phyloP scores from a whole-genome alignment of 1,284 basidiomycete genomes.

The Puccinia hordei region DNA sequence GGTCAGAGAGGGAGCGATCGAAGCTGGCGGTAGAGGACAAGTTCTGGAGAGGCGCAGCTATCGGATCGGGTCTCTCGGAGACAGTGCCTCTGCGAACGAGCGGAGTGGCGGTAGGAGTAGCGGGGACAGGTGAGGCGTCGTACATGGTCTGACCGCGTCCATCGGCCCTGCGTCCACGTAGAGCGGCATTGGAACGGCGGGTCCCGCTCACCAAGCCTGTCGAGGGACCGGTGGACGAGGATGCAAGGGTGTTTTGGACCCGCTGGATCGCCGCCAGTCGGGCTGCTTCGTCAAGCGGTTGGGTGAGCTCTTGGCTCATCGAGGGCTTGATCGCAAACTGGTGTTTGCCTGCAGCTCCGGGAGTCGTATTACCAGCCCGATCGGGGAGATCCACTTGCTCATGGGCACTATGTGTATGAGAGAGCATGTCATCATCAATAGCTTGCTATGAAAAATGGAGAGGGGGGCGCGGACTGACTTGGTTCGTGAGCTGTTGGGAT shows the following conservation, averaged over 20 bases:
- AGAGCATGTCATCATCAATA: not conserved
- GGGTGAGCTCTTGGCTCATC: not conserved
- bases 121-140: constrained; percentile 11
- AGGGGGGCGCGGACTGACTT: not conserved
- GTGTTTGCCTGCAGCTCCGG: not conserved
- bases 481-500: not conserved
- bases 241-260: constrained; percentile 30
- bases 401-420: not conserved
- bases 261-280: constrained; percentile 37
- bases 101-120: not conserved
- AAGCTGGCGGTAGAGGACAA: not conserved
- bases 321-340: constrained; percentile 28
- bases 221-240: not conserved
- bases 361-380: not conserved
- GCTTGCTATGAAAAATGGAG: not conserved
- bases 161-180: constrained; percentile 32
- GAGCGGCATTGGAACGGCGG: constrained; percentile 33
- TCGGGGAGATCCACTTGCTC: not conserved
- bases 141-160: constrained; percentile 41
- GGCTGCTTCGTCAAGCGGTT: constrained; percentile 12
- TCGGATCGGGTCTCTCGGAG: not conserved
- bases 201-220: not conserved
- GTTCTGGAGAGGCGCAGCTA: not conserved
- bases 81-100: not conserved
- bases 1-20: not conserved